Evolutionary conservation across 176 grass and related monocot species (phyloP).

Genomic region (Hsuehochloa calcarea): DNA sequence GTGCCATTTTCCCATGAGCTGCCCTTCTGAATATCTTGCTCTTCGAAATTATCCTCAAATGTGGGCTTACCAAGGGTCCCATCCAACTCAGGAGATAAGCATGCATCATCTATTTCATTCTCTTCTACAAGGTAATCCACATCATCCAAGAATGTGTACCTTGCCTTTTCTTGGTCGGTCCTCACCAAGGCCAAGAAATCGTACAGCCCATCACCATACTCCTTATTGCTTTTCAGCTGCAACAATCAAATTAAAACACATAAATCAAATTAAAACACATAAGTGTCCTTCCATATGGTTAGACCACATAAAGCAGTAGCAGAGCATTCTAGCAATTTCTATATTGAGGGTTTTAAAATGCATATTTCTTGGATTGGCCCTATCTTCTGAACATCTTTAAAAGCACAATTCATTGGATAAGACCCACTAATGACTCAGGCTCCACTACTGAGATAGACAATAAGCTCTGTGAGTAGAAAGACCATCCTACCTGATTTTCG

Average conservation of each 20-base stretch:
- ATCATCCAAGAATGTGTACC: conserved; percentile 60
- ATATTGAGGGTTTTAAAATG: conserved; percentile 9
- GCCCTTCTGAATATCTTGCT: conserved; percentile 43
- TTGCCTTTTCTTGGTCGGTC: conserved; percentile 53
- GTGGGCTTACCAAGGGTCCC: conserved; percentile 55
- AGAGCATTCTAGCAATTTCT: conserved; percentile 2
- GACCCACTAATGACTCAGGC: not conserved
- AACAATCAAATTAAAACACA: conserved; percentile 23
- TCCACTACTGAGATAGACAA: conserved; percentile 8
- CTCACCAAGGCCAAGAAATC: conserved; percentile 84
- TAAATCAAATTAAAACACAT: conserved; percentile 17
- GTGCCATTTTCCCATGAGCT: conserved; percentile 40
- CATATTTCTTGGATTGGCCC: not conserved
- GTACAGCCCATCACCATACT: conserved; percentile 72
- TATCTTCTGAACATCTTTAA: not conserved
- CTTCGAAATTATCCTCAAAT: conserved; percentile 70
- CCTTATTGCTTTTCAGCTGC: conserved; percentile 67
- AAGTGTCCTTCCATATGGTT: conserved; percentile 15
- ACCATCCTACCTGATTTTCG: conserved; percentile 65
- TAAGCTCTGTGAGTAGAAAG: conserved; percentile 8
- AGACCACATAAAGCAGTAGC: conserved; percentile 22
- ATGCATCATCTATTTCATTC: conserved; percentile 49
- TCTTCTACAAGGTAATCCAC: conserved; percentile 76
- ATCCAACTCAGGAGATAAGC: conserved; percentile 73
- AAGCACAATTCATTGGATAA: not conserved